These are phyloP conservation scores for Dendrocalamus sinicus DNA, from an alignment of 176 grass and related monocot genomes.

Conservation along the genomic window DNA sequence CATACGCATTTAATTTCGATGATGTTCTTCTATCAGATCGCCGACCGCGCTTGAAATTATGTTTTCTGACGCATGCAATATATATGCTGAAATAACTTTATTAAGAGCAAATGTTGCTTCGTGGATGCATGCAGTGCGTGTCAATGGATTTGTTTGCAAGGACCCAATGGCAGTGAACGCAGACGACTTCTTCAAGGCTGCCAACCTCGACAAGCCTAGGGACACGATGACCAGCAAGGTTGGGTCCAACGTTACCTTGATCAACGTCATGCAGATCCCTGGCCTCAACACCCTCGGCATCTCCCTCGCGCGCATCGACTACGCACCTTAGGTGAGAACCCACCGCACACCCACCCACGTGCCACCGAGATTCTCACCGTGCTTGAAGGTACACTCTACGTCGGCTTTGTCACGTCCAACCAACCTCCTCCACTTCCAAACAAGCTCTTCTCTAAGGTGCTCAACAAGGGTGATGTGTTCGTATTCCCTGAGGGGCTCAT, in stretches of 20 bases:
- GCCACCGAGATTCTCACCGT: slow-evolving; percentile 17
- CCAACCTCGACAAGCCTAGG: slow-evolving; percentile 16
- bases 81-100: not conserved
- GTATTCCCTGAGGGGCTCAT: not conserved
- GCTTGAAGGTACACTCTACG: slow-evolving; percentile 23
- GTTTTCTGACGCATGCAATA: no score
- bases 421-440: not conserved
- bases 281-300: slow-evolving; percentile 45
- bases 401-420: slow-evolving; percentile 11
- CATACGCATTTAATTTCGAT: not conserved
- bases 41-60: no score
- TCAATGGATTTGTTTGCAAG: slow-evolving; percentile 41
- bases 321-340: not conserved
- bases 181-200: slow-evolving; percentile 18
- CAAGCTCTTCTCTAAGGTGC: not conserved
- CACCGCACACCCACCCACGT: not conserved
- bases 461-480: slow-evolving; percentile 17
- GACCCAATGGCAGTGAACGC: not conserved
- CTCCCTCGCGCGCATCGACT: slow-evolving; percentile 33
- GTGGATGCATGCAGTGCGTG: not conserved
- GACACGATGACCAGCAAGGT: not conserved
- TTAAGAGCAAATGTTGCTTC: not conserved
- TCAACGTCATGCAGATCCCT: not conserved
- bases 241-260: slow-evolving; percentile 23
- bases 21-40: not conserved